Evolutionary conservation across 2,329 filamentous ascomycete species (phyloP).

Genomic region (Claviceps fusiformis): DNA sequence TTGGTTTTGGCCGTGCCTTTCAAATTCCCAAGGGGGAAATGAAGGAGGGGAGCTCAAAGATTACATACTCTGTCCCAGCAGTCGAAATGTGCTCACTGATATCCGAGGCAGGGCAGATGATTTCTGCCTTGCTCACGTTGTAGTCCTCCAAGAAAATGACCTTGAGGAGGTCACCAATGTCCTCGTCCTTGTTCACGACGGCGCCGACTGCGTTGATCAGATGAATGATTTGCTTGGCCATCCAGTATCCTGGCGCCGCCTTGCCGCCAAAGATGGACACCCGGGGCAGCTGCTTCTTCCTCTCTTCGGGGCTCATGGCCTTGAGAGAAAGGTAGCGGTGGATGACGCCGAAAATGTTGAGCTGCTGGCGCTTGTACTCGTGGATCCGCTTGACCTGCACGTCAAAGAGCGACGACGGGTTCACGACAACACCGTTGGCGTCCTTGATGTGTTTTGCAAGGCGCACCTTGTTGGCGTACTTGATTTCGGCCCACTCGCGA

Average conservation of each 20-base stretch:
- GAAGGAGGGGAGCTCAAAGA: not conserved
- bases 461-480: slow-evolving; percentile 87
- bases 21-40: too few relatives aligned
- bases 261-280: slow-evolving; percentile 97
- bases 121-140: slow-evolving; percentile 98
- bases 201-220: slow-evolving; percentile 83
- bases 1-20: too few relatives aligned
- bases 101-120: slow-evolving; percentile 87
- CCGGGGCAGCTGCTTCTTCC: slow-evolving; percentile 73
- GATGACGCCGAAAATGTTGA: slow-evolving; percentile 98
- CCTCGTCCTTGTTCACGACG: slow-evolving; percentile 83
- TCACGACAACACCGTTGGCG: slow-evolving; percentile 66
- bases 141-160: slow-evolving; percentile 97
- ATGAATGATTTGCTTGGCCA: slow-evolving; percentile 98
- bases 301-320: slow-evolving; percentile 65
- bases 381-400: slow-evolving; percentile 98
- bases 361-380: slow-evolving; percentile 97
- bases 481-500: slow-evolving; percentile 92
- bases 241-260: slow-evolving; percentile 97
- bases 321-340: slow-evolving; percentile 88
- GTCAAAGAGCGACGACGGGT: slow-evolving; percentile 81
- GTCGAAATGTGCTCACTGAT: slow-evolving; percentile 98
- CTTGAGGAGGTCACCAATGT: slow-evolving; percentile 89
- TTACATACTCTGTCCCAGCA: slow-evolving; percentile 69
- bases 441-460: slow-evolving; percentile 85